Evolutionary conservation across 495 filamentous ascomycete species (phyloP).

Genomic region (Aspergillus affinis): DNA sequence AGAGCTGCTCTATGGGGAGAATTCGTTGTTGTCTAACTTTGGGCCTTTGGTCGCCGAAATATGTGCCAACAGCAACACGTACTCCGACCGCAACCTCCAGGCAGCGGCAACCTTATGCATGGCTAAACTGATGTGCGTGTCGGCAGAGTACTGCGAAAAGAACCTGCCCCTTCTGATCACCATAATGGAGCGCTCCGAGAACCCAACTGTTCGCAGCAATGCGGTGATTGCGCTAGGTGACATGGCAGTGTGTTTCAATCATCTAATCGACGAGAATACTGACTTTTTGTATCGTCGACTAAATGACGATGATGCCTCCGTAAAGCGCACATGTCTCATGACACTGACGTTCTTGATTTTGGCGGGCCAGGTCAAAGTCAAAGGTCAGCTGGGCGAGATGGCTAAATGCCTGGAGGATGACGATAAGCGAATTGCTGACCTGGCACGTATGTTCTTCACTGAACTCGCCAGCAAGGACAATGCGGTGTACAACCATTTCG

Average conservation of each 20-base stretch:
- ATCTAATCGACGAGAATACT: conserved; percentile 98
- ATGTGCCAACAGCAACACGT: conserved; percentile 88
- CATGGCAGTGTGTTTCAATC: conserved; percentile 99
- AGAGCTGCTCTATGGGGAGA: conserved; percentile 84
- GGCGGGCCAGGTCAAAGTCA: conserved; percentile 98
- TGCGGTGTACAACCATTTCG: conserved; percentile 98
- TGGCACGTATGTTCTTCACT: conserved; percentile 97
- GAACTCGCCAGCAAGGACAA: conserved; percentile 98
- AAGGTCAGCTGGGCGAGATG: conserved; percentile 99
- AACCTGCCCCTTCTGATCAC: conserved; percentile 95
- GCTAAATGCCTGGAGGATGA: conserved; percentile 96
- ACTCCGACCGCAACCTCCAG: conserved; percentile 83
- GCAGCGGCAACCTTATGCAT: conserved; percentile 93
- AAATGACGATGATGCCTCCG: conserved; percentile 81
- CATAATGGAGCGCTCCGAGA: conserved; percentile 89
- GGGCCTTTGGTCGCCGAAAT: conserved; percentile 90
- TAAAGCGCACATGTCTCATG: conserved; percentile 98
- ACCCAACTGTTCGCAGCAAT: conserved; percentile 89
- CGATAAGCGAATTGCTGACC: conserved; percentile 88
- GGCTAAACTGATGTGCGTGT: conserved; percentile 97
- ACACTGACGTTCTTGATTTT: conserved; percentile 97
- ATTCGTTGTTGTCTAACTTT: conserved; percentile 83
- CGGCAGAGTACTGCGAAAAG: conserved; percentile 89
- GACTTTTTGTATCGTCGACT: conserved; percentile 95
- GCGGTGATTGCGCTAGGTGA: conserved; percentile 96